Base-by-base conservation (phyloP, 2,329 filamentous ascomycete genomes). In the Arthrinium phaeospermum region DNA sequence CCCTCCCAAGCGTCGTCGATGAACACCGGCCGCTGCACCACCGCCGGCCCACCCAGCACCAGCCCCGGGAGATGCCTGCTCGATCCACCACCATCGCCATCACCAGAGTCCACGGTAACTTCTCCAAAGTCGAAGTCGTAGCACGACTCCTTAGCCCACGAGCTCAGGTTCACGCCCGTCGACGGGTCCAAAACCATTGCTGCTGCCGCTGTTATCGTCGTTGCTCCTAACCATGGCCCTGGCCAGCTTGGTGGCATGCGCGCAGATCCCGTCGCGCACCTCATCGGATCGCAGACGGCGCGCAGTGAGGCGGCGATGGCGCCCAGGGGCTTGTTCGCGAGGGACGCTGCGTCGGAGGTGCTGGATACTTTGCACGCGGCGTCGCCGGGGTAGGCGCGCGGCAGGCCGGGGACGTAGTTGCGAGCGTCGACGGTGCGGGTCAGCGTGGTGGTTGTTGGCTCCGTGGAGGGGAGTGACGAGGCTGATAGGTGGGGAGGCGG, bases 371-470 rank as follows among this genome's bases (percentile, higher is more conserved):
- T 84, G 75, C 83, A 86, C 69, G 85, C 83, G 0, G 86, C 74
- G 0, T 88, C 76, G 0, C 87, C 88, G 0, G 86, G 83, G 72
- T 89, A 90, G 0, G 74, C 78, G 3, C 74, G 68, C 0, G 85
- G 80, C 2, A 89, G 77, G 2, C 30, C 53, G 19, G 77, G 75
- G 1, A 90, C 79, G 46, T 81, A 81, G 0, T 76, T 74, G 3
- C 89, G 82, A 2, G 84, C 82, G 73, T 90, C 83, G 16, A 90
- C 82, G 1, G 87, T 86, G 14, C 88, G 87, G 5, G 82, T 81
- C 19, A 89, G 77, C 0, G 77, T 83, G 22, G 82, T 80, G 2
- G 7, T 46, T 14, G 14, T 46, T 67, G 64, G 47, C 1, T 74
- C 64, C 7, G 71, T 24, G n/a, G 71, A 45, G 44, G 61, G 0